Conservation (phyloP, 1,284 basidiomycete genomes). For the Tilletia caries region DNA sequence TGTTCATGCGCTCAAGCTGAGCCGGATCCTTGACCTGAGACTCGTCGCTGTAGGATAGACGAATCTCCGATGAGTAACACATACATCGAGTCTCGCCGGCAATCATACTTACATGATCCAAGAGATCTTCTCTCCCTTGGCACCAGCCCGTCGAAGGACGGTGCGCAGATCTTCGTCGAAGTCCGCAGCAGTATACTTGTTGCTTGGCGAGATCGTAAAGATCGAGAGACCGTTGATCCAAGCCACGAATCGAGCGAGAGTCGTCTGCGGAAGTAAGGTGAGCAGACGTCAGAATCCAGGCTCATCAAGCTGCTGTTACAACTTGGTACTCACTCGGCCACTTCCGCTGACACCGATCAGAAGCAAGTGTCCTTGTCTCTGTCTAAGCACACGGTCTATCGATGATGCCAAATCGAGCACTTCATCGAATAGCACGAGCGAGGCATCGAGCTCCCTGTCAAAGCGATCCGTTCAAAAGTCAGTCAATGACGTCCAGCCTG, state of each 20-base stretch:
- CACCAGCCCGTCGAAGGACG: constrained; percentile 87
- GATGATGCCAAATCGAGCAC: constrained; percentile 94
- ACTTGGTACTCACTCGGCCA: constrained; percentile 63
- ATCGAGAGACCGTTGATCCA: constrained; percentile 99
- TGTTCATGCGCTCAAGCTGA: constrained; percentile 98
- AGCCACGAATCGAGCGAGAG: constrained; percentile 93
- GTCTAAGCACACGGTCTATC: constrained; percentile 98
- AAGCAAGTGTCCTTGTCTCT: constrained; percentile 91
- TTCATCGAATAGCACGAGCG: constrained; percentile 97
- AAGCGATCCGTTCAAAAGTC: constrained; percentile 17
- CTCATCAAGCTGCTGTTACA: too few species aligned
- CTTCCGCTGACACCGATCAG: constrained; percentile 96
- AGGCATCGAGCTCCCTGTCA: constrained; percentile 78
- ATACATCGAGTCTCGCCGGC: constrained; percentile 45
- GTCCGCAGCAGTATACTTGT: constrained; percentile 95
- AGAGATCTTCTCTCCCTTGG: constrained; percentile 97
- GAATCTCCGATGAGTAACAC: too few species aligned
- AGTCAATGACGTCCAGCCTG: background rate
- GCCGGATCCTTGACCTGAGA: constrained; percentile 97
- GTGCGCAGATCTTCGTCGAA: constrained; percentile 96
- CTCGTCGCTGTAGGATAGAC: constrained; percentile 64
- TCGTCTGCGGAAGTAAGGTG: constrained; percentile 62
- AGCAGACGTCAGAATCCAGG: too few species aligned
- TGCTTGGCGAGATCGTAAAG: constrained; percentile 98
- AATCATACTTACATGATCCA: constrained; percentile 74